Evolutionary conservation across 441 rosid genomes (phyloP).

Genomic region (Arabidopsis hybrid): DNA sequence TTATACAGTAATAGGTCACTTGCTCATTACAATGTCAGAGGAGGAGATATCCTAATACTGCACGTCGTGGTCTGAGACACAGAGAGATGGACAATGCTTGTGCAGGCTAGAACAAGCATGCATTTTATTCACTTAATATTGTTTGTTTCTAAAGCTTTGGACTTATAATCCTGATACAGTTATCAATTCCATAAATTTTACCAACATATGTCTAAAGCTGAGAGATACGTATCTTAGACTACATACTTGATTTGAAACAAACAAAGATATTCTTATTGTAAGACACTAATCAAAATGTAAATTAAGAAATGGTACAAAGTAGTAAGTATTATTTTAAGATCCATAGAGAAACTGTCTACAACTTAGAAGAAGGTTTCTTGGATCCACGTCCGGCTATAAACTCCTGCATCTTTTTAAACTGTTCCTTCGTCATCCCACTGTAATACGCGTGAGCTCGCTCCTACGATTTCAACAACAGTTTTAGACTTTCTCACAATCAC

Average conservation of each 20-base stretch:
- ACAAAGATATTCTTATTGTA: slow-evolving; percentile 18
- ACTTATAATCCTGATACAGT: too few relatives aligned
- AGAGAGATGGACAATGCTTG: too few relatives aligned
- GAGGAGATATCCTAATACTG: too few relatives aligned
- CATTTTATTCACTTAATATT: too few relatives aligned
- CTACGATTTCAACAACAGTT: slow-evolving; percentile 44
- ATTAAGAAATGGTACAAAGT: slow-evolving; percentile 2
- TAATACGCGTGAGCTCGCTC: slow-evolving; percentile 83
- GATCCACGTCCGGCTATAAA: slow-evolving; percentile 75
- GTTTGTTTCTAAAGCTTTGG: too few relatives aligned
- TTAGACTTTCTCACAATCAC: background rate
- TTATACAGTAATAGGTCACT: too few relatives aligned
- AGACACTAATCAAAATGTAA: background rate
- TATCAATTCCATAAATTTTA: too few relatives aligned
- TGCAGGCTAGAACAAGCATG: too few relatives aligned
- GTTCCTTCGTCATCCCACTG: slow-evolving; percentile 83
- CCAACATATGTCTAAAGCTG: too few relatives aligned
- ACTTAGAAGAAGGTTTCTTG: slow-evolving; percentile 68
- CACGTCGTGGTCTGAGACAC: too few relatives aligned
- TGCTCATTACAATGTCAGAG: too few relatives aligned
- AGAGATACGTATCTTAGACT: background rate
- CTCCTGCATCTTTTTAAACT: slow-evolving; percentile 94
- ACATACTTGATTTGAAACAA: slow-evolving; percentile 14
- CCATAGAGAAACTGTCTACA: slow-evolving; percentile 46
- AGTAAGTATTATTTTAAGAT: slow-evolving; percentile 11